A percentile compares a stretch with the other conserved stretches of the same genome.
phyloP scores from a whole-genome alignment of 495 filamentous ascomycete genomes.

The Baudoinia panamericana region DNA sequence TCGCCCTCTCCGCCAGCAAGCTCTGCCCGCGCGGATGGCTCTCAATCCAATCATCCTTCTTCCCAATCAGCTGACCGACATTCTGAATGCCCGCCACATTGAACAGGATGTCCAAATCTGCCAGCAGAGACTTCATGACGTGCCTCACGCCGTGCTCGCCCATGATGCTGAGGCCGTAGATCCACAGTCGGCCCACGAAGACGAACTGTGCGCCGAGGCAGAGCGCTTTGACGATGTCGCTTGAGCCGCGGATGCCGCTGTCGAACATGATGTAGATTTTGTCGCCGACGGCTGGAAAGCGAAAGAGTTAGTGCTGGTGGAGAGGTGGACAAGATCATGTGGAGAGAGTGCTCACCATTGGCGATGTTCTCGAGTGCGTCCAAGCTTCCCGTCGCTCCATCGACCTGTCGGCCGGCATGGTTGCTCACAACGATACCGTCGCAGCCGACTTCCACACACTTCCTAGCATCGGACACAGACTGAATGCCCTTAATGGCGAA shows the following conservation, averaged over 20 bases:
- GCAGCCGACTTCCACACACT: slow-evolving; percentile 40
- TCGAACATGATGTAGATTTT: slow-evolving; percentile 49
- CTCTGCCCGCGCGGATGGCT: slow-evolving; percentile 2
- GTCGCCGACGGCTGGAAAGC: slow-evolving; percentile 31
- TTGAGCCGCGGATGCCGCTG: slow-evolving; percentile 43
- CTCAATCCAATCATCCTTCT: slow-evolving; percentile 22
- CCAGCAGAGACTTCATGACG: slow-evolving; percentile 51
- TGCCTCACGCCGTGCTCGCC: slow-evolving; percentile 49
- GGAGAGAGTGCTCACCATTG: slow-evolving; percentile 29
- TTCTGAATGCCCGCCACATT: slow-evolving; percentile 47
- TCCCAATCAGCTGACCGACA: slow-evolving; percentile 37
- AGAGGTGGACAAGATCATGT: too few relatives aligned
- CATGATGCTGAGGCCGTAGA: slow-evolving; percentile 41
- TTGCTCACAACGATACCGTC: slow-evolving; percentile 49
- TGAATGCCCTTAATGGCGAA: slow-evolving; percentile 48
- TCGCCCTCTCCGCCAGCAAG: slow-evolving; percentile 5
- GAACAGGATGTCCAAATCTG: slow-evolving; percentile 56
- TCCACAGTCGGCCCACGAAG: slow-evolving; percentile 48
- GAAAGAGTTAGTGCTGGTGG: too few relatives aligned
- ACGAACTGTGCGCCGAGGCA: slow-evolving; percentile 48
- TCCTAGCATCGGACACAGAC: slow-evolving; percentile 39
- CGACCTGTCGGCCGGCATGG: slow-evolving; percentile 51
- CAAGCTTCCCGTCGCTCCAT: slow-evolving; percentile 47
- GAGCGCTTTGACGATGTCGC: slow-evolving; percentile 50
- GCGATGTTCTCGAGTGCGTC: slow-evolving; percentile 54